Percentiles rank a stretch among this genome's conserved stretches.
Evolutionary conservation across 2,329 filamentous ascomycete species (phyloP).

Genomic region (Amauroascus niger): DNA sequence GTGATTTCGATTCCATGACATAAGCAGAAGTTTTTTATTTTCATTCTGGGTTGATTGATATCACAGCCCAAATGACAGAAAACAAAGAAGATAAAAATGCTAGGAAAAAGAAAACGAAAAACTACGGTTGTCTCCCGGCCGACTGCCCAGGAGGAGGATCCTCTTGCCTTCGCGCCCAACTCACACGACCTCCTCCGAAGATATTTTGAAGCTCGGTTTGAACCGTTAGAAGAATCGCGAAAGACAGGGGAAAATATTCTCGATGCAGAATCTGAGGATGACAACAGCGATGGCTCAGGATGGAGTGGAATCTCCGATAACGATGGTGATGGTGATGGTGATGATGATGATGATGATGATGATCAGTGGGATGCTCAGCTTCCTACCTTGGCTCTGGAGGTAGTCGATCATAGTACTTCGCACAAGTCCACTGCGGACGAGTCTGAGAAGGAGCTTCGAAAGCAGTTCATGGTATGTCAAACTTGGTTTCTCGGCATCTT

Average conservation of each 20-base stretch:
- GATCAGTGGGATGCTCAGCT: slow-evolving; percentile 29
- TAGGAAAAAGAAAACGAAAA: slow-evolving; percentile 43
- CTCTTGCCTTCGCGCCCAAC: slow-evolving; percentile 35
- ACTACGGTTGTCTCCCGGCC: slow-evolving; percentile 25
- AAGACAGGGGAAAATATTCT: slow-evolving; percentile 17
- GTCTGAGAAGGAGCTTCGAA: slow-evolving; percentile 60
- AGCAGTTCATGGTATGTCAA: slow-evolving; percentile 61
- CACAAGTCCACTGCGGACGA: slow-evolving; percentile 31
- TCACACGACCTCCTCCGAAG: slow-evolving; percentile 67
- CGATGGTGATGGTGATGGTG: no score
- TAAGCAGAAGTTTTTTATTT: neutral
- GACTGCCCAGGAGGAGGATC: slow-evolving; percentile 20
- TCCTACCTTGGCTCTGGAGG: slow-evolving; percentile 40
- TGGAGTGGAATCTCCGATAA: slow-evolving; percentile 57
- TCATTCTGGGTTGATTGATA: neutral
- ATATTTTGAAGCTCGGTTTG: slow-evolving; percentile 83
- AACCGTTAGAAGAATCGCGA: slow-evolving; percentile 49
- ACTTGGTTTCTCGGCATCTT: neutral
- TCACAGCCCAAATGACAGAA: neutral
- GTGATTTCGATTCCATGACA: neutral
- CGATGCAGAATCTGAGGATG: slow-evolving; percentile 16
- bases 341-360: no score
- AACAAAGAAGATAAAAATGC: slow-evolving; percentile 21
- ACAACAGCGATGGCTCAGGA: slow-evolving; percentile 30
- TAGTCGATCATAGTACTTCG: slow-evolving; percentile 52